Conservation (phyloP, 345 rosid species). For the Lagerstroemia speciosa region DNA sequence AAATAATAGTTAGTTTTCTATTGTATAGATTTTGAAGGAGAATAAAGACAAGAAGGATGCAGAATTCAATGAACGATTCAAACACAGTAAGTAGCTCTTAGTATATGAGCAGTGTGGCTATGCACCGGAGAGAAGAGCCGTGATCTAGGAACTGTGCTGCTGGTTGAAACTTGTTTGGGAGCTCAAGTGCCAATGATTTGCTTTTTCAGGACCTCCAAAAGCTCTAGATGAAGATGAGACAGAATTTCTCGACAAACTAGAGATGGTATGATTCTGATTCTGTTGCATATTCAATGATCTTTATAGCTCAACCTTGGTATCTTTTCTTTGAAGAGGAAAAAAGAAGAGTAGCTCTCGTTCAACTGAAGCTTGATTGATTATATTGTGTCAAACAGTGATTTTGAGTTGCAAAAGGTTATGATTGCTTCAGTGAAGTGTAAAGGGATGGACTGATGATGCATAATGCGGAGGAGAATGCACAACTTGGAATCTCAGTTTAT, state of each 20-base stretch:
- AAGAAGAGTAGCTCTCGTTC: neutral
- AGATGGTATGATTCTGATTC: conserved; percentile 57
- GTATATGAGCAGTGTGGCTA: neutral
- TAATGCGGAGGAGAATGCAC: neutral
- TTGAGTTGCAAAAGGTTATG: neutral
- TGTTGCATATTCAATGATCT: neutral
- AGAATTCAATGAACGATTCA: conserved; percentile 90
- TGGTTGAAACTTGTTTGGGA: neutral
- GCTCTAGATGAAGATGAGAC: conserved; percentile 96
- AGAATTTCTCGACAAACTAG: conserved; percentile 81
- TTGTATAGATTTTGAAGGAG: conserved; percentile 73
- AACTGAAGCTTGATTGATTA: neutral
- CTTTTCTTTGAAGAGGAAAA: neutral
- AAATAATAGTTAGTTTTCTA: neutral
- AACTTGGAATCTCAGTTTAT: neutral
- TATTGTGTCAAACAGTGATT: neutral
- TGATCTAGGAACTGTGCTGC: neutral
- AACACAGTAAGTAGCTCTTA: conserved; percentile 59
- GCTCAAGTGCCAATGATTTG: neutral
- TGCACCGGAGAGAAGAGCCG: no score
- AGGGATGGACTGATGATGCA: neutral
- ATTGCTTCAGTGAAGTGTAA: neutral
- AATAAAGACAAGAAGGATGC: conserved; percentile 93
- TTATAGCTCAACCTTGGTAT: neutral
- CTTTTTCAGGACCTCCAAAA: conserved; percentile 81